Base-by-base conservation (phyloP, 345 rosid species). In the Brassica cretica region DNA sequence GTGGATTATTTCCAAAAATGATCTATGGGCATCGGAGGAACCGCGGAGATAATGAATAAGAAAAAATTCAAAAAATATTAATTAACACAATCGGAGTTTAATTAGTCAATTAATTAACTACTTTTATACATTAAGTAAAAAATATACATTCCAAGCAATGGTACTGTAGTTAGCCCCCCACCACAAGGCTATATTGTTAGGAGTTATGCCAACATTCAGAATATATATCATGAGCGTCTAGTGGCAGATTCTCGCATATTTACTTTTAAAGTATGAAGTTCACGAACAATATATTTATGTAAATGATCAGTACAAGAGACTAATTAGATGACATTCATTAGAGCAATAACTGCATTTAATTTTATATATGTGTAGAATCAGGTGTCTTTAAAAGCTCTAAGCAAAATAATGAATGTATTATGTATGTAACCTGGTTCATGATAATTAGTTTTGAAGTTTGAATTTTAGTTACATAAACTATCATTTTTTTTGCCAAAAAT, bases 171-270 rank as follows among this genome's bases (percentile, higher is more conserved):
- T 74, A 69, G 63, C n/a, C n/a, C 75, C 82, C 82, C 79, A 80
- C 82, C 82, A 74, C 71, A 71, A 70, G 78, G 55, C 33, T 63
- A 41, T 35, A 64, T 62, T 79, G 78, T 79, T 63, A 61, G 24
- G 70, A 35, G 64, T 79, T 79, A 51, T 62, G 70, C 82, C 82
- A 80, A 80, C 82, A 80, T 80, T 27, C 65, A n/a, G 82, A 80
- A 80, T 79, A 79, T 55, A 74, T 70, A 80, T 73, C 75, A 80
- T 74, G 76, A 69, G 44, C 67, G 25, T 79, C 21, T 41, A 30
- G 56, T 73, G 58, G 24, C 63, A 55, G 44, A 51, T 67, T 68
- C 74, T 68, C 82, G 15, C 44, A 19, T 59, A 4, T 77, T 63
- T 77, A 16, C 11, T 41, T 78, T 65, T 11, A 39, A 12, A 37